These are phyloP conservation scores for Sindora glabra DNA, from an alignment of 306 rosid genomes.

Conservation along the genomic window DNA sequence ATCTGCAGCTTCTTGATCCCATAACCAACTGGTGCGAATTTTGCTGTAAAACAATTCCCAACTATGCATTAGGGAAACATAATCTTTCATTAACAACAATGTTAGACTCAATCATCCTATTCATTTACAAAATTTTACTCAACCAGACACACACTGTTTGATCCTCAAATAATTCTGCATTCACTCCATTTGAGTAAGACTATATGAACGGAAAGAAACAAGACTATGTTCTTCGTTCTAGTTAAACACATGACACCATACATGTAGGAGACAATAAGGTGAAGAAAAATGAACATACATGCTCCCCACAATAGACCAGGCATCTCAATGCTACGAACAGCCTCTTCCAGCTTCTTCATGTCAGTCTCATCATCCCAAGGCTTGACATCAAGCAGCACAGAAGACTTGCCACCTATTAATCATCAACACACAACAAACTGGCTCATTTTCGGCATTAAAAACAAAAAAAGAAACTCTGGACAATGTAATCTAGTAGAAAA, in stretches of 20 bases:
- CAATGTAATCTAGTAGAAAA: neutral
- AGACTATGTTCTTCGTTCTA: too few species aligned
- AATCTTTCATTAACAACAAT: too few species aligned
- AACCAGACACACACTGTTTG: too few species aligned
- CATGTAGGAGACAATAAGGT: neutral
- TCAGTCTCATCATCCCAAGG: slow-evolving; percentile 97
- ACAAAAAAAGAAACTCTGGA: neutral
- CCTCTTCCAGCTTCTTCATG: slow-evolving; percentile 91
- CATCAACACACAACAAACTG: neutral
- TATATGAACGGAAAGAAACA: too few species aligned
- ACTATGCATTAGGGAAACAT: too few species aligned
- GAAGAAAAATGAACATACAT: slow-evolving; percentile 34
- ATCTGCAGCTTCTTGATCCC: slow-evolving; percentile 87
- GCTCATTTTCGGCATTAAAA: neutral
- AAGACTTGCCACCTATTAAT: slow-evolving; percentile 72
- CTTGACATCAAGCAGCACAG: slow-evolving; percentile 81
- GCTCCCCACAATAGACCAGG: slow-evolving; percentile 90
- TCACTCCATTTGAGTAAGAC: too few species aligned
- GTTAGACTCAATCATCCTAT: too few species aligned
- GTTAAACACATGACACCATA: neutral
- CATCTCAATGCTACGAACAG: slow-evolving; percentile 64
- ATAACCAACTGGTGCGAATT: slow-evolving; percentile 75
- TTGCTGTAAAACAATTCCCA: slow-evolving; percentile 47
- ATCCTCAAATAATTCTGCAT: too few species aligned
- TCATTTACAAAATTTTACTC: too few species aligned